phyloP scores from a whole-genome alignment of 495 filamentous ascomycete genomes.

The Darksidea phi region DNA sequence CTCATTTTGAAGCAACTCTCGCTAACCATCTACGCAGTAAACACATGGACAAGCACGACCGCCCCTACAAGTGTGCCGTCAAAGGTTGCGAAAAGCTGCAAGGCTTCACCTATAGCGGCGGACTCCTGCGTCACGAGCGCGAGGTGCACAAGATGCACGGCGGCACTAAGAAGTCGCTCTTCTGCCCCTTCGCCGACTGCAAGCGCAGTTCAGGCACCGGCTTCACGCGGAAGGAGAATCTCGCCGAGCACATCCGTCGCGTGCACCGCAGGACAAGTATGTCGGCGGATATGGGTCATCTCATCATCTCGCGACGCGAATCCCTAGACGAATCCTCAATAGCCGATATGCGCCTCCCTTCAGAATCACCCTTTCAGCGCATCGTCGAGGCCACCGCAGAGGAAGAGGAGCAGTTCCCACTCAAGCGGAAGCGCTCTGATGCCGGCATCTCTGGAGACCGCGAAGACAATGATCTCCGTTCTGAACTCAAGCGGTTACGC shows the following conservation, averaged over 20 bases:
- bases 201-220: constrained; percentile 73
- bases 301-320: constrained; percentile 30
- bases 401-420: constrained; percentile 27
- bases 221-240: constrained; percentile 83
- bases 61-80: constrained; percentile 80
- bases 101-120: constrained; percentile 91
- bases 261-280: constrained; percentile 51
- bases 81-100: constrained; percentile 80
- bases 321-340: constrained; percentile 3
- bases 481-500: constrained; percentile 58
- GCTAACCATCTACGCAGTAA: constrained; percentile 56
- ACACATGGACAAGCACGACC: constrained; percentile 96
- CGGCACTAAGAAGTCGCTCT: constrained; percentile 72
- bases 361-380: constrained; percentile 37
- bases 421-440: constrained; percentile 49
- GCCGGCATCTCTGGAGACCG: constrained; percentile 13
- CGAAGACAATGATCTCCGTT: constrained; percentile 51
- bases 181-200: constrained; percentile 78
- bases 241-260: constrained; percentile 80
- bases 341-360: constrained; percentile 46
- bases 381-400: constrained; percentile 7
- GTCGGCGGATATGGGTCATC: constrained; percentile 49
- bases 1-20: not conserved
- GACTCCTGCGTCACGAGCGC: constrained; percentile 80
- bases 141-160: constrained; percentile 88